Base-by-base conservation (phyloP, 495 filamentous ascomycete species). In the Tricharina praecox region DNA sequence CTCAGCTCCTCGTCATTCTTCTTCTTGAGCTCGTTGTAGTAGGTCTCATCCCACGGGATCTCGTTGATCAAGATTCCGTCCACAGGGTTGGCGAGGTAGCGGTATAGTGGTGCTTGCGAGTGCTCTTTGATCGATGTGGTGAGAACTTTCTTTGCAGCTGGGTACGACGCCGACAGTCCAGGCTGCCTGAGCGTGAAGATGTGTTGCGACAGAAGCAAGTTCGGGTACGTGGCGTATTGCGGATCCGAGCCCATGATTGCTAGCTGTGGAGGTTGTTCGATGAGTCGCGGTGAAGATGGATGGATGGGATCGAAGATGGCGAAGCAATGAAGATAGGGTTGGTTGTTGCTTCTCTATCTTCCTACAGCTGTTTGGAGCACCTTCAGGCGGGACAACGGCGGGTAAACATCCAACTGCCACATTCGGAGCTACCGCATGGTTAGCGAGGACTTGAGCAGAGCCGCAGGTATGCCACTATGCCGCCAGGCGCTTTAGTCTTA, bases 101-200 rank as follows among this genome's bases (percentile, higher is more conserved):
- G 79, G 66, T 97, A 97, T 23, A 96, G 76, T 13, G 90, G 88
- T 30, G 92, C 90, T 85, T 96, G 95, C 68, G 93, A 92, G 59
- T 90, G 70, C 64, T 93, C 84, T 48, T 65, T 69, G 67, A 97
- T 94, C 56, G 77, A 92, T 77, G 93, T 78, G 72, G 93, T 85
- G 45, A 97, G 73, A 54, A 76, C 76, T 66, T 87, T 82, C 60
- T 85, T 68, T 15, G 58, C 44, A 20, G 85, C 78, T 9, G 74
- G 64, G 65, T 93, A 76, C 63, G 79, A 79, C 47, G 75, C 67
- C 23, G 79, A 62, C 50, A 86, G 77, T 55, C 82, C 78, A 52
- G 86, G 79, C 67, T 93, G 94, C 56, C 85, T 87, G 68, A 95
- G 73, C 63, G 82, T 84, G 74, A 97, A 97, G 68, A 97, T 87